Conservation (phyloP, 192 early-diverging fungal genomes). For the Mortierella antarctica region DNA sequence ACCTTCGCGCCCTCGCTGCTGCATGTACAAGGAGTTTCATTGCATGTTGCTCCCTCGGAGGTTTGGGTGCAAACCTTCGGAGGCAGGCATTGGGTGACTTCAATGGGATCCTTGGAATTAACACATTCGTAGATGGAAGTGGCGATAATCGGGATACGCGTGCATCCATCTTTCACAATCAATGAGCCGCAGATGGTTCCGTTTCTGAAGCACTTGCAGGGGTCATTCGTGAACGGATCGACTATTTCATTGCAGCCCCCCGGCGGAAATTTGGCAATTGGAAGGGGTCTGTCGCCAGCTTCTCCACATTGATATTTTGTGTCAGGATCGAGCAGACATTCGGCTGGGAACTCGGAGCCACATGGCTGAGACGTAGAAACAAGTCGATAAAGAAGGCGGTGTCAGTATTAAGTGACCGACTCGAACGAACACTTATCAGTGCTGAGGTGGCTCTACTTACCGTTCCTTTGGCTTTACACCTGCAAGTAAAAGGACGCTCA, state of each 20-base stretch:
- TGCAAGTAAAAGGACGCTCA: neutral
- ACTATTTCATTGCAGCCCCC: neutral
- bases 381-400: neutral
- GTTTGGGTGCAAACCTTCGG: neutral
- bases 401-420: neutral
- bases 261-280: neutral
- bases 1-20: neutral
- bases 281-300: neutral
- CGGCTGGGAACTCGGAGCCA: conserved; percentile 1
- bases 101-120: neutral
- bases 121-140: neutral
- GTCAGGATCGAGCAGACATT: neutral
- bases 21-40: conserved; percentile 2
- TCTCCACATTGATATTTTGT: conserved; percentile 10
- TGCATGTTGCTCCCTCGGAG: neutral
- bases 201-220: conserved; percentile 1
- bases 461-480: neutral
- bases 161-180: neutral
- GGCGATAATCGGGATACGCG: neutral
- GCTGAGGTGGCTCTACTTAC: neutral
- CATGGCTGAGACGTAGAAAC: conserved; percentile 6
- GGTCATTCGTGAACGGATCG: neutral
- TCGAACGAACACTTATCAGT: neutral
- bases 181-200: neutral
- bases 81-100: neutral